These are phyloP conservation scores for Fusarium subglutinans DNA, from an alignment of 2,329 filamentous ascomycete genomes.

Conservation along the genomic window DNA sequence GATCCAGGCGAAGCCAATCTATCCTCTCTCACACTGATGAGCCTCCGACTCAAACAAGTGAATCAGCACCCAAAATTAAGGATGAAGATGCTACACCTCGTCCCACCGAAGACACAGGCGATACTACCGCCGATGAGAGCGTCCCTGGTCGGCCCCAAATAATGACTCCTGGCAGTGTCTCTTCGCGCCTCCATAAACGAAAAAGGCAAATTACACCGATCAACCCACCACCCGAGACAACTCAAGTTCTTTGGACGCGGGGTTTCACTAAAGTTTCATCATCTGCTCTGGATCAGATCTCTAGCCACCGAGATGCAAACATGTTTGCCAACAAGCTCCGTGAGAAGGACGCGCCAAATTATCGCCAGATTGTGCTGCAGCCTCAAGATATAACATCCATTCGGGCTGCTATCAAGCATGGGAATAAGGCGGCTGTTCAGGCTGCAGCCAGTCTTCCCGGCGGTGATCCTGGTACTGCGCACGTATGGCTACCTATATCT, in stretches of 20 bases:
- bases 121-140: conserved; percentile 66
- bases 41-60: conserved; percentile 53
- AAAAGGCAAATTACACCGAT: conserved; percentile 64
- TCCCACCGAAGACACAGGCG: conserved; percentile 63
- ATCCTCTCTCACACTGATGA: conserved; percentile 60
- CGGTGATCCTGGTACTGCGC: conserved; percentile 64
- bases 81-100: conserved; percentile 67
- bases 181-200: conserved; percentile 59
- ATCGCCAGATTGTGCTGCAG: conserved; percentile 76
- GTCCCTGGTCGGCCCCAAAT: conserved; percentile 51
- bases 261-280: conserved; percentile 78
- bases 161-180: conserved; percentile 50
- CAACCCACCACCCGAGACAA: conserved; percentile 63
- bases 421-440: conserved; percentile 71
- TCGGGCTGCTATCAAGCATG: conserved; percentile 77
- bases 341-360: conserved; percentile 79
- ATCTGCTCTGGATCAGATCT: conserved; percentile 79
- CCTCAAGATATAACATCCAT: conserved; percentile 83
- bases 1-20: conserved; percentile 56
- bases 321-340: conserved; percentile 81
- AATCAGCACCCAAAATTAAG: conserved; percentile 60
- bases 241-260: conserved; percentile 78
- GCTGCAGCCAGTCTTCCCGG: conserved; percentile 69
- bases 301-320: conserved; percentile 79
- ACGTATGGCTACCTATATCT: conserved; percentile 73